These are phyloP conservation scores for Termitomyces eurrhizus DNA, from an alignment of 768 basidiomycete genomes.

Conservation along the genomic window DNA sequence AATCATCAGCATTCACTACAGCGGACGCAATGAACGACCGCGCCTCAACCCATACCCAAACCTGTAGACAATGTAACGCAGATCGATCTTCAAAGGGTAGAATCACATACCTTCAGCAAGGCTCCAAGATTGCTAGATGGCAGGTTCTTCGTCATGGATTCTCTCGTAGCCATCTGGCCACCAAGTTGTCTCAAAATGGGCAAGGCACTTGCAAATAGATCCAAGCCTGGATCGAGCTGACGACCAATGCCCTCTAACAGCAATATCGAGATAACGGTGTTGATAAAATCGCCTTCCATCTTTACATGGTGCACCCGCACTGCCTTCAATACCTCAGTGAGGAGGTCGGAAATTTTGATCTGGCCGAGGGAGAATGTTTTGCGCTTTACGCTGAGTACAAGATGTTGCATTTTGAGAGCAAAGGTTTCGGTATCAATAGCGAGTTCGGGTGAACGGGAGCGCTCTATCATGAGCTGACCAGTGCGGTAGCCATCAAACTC, in stretches of 20 bases:
- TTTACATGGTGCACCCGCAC: slow-evolving; percentile 94
- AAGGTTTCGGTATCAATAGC: slow-evolving; percentile 93
- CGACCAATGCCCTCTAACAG: slow-evolving; percentile 94
- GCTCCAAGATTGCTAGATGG: slow-evolving; percentile 75
- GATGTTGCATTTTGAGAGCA: slow-evolving; percentile 95
- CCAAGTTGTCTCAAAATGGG: slow-evolving; percentile 93
- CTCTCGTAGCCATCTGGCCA: slow-evolving; percentile 81
- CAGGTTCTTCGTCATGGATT: slow-evolving; percentile 48
- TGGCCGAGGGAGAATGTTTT: slow-evolving; percentile 97
- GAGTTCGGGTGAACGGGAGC: slow-evolving; percentile 87
- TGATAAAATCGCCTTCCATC: slow-evolving; percentile 98
- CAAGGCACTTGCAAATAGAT: slow-evolving; percentile 92
- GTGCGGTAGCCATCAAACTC: slow-evolving; percentile 96
- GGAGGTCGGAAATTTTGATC: slow-evolving; percentile 92
- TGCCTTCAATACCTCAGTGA: slow-evolving; percentile 82
- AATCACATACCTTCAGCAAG: slow-evolving; percentile 72
- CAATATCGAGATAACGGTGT: slow-evolving; percentile 93
- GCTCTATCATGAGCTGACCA: slow-evolving; percentile 94
- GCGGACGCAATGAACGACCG: slow-evolving; percentile 80
- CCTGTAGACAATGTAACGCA: slow-evolving; percentile 34
- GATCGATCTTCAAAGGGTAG: not conserved
- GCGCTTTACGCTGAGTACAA: slow-evolving; percentile 89
- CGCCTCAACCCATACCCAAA: slow-evolving; percentile 94
- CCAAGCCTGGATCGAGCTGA: slow-evolving; percentile 86
- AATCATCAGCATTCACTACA: slow-evolving; percentile 76